Evolutionary conservation across 805 yeast genomes (phyloP), one percentile per base, ranked within the genome.

Genomic region (Lachancea sp.): DNA sequence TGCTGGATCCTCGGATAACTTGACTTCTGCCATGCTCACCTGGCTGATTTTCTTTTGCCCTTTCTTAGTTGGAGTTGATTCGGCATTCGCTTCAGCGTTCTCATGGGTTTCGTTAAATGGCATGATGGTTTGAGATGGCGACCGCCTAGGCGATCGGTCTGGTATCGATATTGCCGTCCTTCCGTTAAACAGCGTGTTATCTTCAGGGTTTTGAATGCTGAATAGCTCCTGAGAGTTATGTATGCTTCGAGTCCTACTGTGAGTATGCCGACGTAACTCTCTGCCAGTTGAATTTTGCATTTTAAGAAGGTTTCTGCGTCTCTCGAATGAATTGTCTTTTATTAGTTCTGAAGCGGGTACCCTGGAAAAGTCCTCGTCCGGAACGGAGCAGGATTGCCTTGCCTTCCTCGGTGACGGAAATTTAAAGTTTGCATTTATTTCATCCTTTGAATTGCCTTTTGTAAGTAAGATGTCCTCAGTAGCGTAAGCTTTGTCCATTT

Each of bases 211-310:
- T 17, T 6, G 4, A 4, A 8, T 17, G 21, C 9, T 19, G 30
- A 54, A 42, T 40, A 49, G 42, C 18, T 52, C 56, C 9, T 48
- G 48, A 5, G 41, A 46, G 30, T 45, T 49, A 33, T 55, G 58
- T 9, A 56, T 38, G 32, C 64, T 60, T 43, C 53, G 51, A 22
- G 60, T 58, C 34, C 64, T 49, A 40, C 49, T 56, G 45, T 60
- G 64, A n/a, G 43, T 42, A 36, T 60, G 62, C 21, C 39, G 15
- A 12, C 17, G 43, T 34, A 23, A 44, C n/a, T 15, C 19, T 5
- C 20, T 25, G 5, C 29, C 29, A 8, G 12, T 17, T 12, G 34
- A 19, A 11, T 20, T 6, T 13, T 33, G 22, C 20, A 15, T 26
- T 21, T 26, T 30, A 21, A 56, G 41, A 23, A 26, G 42, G 16